Conservation (phyloP, 208 protist genomes). For the Vickermania ingenoplastis region DNA sequence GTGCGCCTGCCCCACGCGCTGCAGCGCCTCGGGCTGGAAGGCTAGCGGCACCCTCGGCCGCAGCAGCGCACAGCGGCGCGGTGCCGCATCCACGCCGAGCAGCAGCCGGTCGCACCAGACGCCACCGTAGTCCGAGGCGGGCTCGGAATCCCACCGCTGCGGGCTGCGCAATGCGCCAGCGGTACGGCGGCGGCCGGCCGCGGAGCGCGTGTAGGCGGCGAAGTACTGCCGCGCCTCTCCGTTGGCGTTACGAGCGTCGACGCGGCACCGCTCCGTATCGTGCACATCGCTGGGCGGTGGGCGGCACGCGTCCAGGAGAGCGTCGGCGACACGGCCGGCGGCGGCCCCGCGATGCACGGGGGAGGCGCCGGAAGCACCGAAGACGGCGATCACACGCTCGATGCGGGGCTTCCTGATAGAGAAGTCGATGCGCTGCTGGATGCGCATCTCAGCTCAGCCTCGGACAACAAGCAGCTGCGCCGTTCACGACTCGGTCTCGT, state of each 20-base stretch:
- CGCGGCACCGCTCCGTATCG: constrained; percentile 36
- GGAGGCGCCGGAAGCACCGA: constrained; percentile 5
- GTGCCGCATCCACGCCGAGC: constrained; percentile 42
- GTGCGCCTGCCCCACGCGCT: constrained; percentile 45
- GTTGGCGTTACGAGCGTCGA: constrained; percentile 42
- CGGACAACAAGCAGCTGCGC: too few species aligned
- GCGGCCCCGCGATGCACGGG: constrained; percentile 23
- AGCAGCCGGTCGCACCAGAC: constrained; percentile 80
- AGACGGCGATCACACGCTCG: constrained; percentile 49
- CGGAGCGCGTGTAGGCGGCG: constrained; percentile 1
- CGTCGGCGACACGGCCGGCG: constrained; percentile 21
- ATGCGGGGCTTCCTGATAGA: constrained; percentile 11
- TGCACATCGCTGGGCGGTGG: constrained; percentile 65
- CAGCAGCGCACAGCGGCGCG: constrained; percentile 51
- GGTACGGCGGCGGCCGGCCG: background rate
- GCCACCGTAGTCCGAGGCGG: constrained; percentile 56
- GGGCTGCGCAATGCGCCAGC: constrained; percentile 20
- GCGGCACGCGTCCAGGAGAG: constrained; percentile 46
- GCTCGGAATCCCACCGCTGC: constrained; percentile 70
- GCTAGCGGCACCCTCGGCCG: constrained; percentile 38
- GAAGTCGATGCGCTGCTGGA: background rate
- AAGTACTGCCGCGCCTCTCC: constrained; percentile 35
- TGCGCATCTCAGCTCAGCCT: too few species aligned
- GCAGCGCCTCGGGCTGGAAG: constrained; percentile 40
- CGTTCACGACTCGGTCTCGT: too few species aligned